A percentile compares a stretch with the other conserved stretches of the same genome.
phyloP scores from a whole-genome alignment of 345 rosid genomes.

The Camelina laxa region DNA sequence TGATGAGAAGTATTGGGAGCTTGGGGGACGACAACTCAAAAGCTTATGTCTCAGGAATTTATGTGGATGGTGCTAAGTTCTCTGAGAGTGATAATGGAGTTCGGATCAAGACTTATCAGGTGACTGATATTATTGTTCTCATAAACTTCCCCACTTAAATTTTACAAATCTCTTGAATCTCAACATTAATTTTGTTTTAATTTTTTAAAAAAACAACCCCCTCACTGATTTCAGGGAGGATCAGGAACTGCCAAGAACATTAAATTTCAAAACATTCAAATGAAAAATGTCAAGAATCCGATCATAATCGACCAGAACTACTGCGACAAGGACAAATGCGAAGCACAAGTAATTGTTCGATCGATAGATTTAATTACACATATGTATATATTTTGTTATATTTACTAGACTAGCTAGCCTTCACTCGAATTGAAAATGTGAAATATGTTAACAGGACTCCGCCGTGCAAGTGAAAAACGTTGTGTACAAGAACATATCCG shows the following conservation, averaged over 20 bases:
- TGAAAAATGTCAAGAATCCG: constrained; percentile 78
- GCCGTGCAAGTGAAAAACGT: constrained; percentile 75
- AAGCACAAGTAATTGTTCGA: constrained; percentile 52
- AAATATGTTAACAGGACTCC: constrained; percentile 51
- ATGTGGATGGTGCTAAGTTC: constrained; percentile 65
- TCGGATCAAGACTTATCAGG: constrained; percentile 95
- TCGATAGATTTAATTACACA: background rate
- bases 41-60: constrained; percentile 71
- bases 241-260: constrained; percentile 82
- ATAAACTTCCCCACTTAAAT: background rate
- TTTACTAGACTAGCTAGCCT: background rate
- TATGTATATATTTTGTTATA: background rate
- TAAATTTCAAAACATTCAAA: constrained; percentile 65
- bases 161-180: background rate
- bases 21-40: constrained; percentile 60
- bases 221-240: constrained; percentile 67
- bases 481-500: constrained; percentile 69
- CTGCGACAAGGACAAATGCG: constrained; percentile 77
- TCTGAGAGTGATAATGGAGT: constrained; percentile 76
- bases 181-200: constrained; percentile 1
- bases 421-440: background rate
- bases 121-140: constrained; percentile 7
- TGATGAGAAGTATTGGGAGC: constrained; percentile 73
- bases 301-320: constrained; percentile 85
- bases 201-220: background rate